These are phyloP conservation scores for Pseudogymnoascus sp. DNA, from an alignment of 2,329 filamentous ascomycete genomes.

Conservation along the genomic window DNA sequence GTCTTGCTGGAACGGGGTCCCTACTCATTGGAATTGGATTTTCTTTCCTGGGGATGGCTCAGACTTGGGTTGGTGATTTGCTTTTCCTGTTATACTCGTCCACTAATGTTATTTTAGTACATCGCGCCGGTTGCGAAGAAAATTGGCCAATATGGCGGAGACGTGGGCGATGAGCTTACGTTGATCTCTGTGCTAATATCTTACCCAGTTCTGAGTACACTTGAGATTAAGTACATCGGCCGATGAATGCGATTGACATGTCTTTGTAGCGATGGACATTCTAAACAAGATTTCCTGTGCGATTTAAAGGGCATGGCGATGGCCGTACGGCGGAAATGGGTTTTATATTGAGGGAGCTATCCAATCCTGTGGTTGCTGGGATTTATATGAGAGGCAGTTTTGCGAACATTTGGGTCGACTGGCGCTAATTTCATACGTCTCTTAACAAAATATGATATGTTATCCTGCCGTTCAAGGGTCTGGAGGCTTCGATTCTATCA, in stretches of 20 bases:
- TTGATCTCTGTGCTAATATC: not conserved
- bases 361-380: not conserved
- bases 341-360: not conserved
- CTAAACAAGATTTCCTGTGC: no score
- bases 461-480: not conserved
- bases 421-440: not conserved
- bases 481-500: not conserved
- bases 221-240: constrained; percentile 2
- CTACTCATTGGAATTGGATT: constrained; percentile 15
- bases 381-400: not conserved
- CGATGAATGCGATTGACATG: not conserved
- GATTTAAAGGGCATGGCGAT: no score
- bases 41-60: constrained; percentile 17
- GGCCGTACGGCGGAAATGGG: no score
- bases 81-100: not conserved
- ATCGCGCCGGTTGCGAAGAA: not conserved
- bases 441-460: not conserved
- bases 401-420: no score
- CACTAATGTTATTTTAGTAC: not conserved
- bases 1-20: constrained; percentile 14
- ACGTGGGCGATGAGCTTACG: not conserved
- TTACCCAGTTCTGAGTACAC: not conserved
- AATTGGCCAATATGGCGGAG: not conserved
- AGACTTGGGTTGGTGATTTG: constrained; percentile 17
- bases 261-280: no score